Evolutionary conservation across 2,329 filamentous ascomycete species (phyloP).

Genomic region (Fusarium tupiense): DNA sequence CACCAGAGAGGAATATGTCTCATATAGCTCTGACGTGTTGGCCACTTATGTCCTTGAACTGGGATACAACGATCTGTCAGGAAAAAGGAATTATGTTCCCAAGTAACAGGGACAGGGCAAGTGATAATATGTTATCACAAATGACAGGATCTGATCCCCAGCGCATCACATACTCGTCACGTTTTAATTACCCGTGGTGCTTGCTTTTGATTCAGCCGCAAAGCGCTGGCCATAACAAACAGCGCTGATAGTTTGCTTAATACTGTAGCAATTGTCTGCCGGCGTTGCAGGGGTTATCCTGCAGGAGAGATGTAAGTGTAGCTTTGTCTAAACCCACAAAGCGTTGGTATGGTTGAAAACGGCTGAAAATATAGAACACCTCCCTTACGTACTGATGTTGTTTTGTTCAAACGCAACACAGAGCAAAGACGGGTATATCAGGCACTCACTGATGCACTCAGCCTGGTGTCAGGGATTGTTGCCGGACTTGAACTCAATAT

Average conservation of each 20-base stretch:
- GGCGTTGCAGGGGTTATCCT: neutral
- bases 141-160: slow-evolving; percentile 27
- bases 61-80: neutral
- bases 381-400: neutral
- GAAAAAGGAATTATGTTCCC: slow-evolving; percentile 2
- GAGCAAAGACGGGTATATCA: neutral
- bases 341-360: neutral
- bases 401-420: neutral
- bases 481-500: slow-evolving; percentile 1
- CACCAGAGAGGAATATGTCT: neutral
- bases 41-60: slow-evolving; percentile 6
- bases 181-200: neutral
- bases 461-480: neutral
- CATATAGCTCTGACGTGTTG: neutral
- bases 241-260: neutral
- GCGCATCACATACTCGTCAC: neutral
- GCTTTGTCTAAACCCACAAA: neutral
- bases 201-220: slow-evolving; percentile 11
- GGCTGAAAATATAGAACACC: neutral
- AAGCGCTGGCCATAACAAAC: neutral
- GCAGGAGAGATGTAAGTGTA: neutral
- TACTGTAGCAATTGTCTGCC: neutral
- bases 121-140: slow-evolving; percentile 28
- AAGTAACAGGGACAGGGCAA: slow-evolving; percentile 7
- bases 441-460: neutral